Evolutionary conservation across 495 filamentous ascomycete genomes (phyloP), one percentile per base, ranked within the genome.

Genomic region (Massariosphaeria phaeospora): DNA sequence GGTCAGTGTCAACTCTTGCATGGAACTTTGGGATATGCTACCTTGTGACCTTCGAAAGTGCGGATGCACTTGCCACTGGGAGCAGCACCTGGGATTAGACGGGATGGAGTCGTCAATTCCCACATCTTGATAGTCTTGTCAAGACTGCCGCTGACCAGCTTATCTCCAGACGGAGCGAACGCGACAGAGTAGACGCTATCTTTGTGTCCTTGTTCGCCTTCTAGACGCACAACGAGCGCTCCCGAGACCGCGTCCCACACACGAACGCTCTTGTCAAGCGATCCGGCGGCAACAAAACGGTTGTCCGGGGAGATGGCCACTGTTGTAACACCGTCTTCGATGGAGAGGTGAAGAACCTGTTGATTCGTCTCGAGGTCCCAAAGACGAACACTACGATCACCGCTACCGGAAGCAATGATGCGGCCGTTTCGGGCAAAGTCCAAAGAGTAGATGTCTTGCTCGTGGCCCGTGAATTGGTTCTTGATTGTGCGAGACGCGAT

Each of bases 111-210:
- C n/a, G 42, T 61, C 40, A 73, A 51, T 46, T 71, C 68, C 71
- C 71, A 73, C 69, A 73, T 71, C 52, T 69, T 68, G 62, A 73
- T 73, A 15, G 71, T 73, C 67, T 70, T 72, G 46, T 73, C 71
- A 46, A 73, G 55, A 58, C 62, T 66, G 15, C 70, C 70, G 17
- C 61, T 66, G 18, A 73, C 70, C 10, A 73, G 41, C 27, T 67
- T 61, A 12, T 59, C 54, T 3, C 70, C 70, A 40, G 54, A 58
- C 1, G 70, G 70, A 10, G 64, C 51, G 50, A 73, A 73, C 6
- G 70, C 69, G 38, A 73, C 70, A 25, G 57, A 64, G 62, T 73
- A 73, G 40, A 73, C 70, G 36, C 61, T 66, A 57, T 73, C 70
- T 40, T 70, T 67, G 63, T 73, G 70, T 3, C 70, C 70, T n/a